Conservation (phyloP, 2,329 filamentous ascomycete genomes). For the Lasiodiplodia sp. region DNA sequence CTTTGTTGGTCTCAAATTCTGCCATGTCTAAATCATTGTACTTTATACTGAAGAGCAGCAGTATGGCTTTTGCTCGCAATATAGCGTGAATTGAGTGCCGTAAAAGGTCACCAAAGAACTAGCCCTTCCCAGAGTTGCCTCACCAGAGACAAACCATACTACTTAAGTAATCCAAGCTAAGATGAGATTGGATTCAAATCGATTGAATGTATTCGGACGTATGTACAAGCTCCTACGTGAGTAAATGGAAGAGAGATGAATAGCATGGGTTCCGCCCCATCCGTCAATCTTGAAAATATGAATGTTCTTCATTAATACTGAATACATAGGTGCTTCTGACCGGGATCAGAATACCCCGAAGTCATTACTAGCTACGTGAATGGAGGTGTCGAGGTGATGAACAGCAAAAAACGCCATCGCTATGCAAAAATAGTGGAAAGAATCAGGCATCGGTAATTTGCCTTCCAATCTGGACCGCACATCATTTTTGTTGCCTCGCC, state of each 20-base stretch:
- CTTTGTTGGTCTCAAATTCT: not conserved
- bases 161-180: no score
- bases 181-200: no score
- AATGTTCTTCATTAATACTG: not conserved
- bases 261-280: no score
- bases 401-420: conserved; percentile 4
- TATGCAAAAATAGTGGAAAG: not conserved
- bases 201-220: no score
- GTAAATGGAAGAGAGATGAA: no score
- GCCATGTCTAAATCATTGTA: not conserved
- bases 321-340: not conserved
- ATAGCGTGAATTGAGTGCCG: not conserved
- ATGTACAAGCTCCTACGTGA: no score
- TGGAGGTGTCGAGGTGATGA: not conserved
- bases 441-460: not conserved
- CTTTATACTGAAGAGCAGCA: not conserved
- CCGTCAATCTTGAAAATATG: not conserved
- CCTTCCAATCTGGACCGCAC: not conserved
- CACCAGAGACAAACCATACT: no score
- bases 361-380: not conserved
- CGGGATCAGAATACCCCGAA: not conserved
- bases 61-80: not conserved
- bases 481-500: not conserved
- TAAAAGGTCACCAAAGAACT: not conserved
- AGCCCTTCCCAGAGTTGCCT: not conserved